phyloP scores from a whole-genome alignment of 495 filamentous ascomycete genomes.

The Podospora australis region DNA sequence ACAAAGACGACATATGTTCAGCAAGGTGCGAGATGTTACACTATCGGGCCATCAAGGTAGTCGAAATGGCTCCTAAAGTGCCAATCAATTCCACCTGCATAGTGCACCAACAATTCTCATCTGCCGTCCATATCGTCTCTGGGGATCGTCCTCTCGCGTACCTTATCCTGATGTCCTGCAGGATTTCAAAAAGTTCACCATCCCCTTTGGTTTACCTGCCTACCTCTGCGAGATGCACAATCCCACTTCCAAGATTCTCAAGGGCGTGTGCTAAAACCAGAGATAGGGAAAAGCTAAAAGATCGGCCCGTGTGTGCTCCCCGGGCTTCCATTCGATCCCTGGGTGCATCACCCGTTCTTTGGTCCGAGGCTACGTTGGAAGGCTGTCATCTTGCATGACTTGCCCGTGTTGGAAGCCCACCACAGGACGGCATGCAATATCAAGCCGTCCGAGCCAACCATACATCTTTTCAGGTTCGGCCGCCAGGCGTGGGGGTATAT shows the following conservation, averaged over 20 bases:
- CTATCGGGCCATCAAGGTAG: background rate
- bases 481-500: slow-evolving; percentile 11
- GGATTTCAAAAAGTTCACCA: background rate
- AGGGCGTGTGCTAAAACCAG: background rate
- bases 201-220: background rate
- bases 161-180: too few species aligned
- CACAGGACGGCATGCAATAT: slow-evolving; percentile 5
- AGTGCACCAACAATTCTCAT: too few species aligned
- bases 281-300: background rate
- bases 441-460: slow-evolving; percentile 12
- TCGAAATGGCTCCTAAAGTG: too few species aligned
- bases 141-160: too few species aligned
- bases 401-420: background rate
- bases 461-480: slow-evolving; percentile 7
- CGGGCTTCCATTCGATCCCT: background rate
- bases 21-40: background rate
- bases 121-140: background rate
- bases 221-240: too few species aligned
- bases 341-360: slow-evolving; percentile 17
- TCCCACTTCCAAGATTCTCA: too few species aligned
- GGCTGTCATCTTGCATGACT: slow-evolving; percentile 1
- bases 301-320: background rate
- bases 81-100: too few species aligned
- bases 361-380: background rate
- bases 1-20: too few species aligned